Base-by-base conservation (phyloP, 176 grass and related monocot genomes). In the Triticum urartu region DNA sequence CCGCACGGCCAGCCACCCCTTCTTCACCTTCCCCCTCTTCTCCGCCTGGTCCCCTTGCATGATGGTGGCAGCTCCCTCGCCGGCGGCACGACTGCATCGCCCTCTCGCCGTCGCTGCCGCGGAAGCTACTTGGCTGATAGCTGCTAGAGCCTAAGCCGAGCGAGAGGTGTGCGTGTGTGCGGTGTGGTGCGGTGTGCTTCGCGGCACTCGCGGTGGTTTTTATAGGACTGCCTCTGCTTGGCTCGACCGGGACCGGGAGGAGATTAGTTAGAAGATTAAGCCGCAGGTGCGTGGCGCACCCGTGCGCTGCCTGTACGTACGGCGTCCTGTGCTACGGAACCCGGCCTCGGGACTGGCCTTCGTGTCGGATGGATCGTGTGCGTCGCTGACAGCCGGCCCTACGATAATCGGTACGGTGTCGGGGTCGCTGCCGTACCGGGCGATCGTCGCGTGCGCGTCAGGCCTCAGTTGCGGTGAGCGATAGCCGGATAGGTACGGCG, bases 1-100 rank as follows among this genome's bases (percentile, higher is more conserved):
- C 4, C 81, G 39, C 75, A 99, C 97, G 1, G 94, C 87, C 4
- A 99, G 68, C 68, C 87, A 99, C n/a, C 97, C 97, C 66, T 99
- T 99, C 94, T 99, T 99, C 76, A 99, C 93, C 86, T 99, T 96
- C 79, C 83, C 75, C 79, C 80, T 91, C 90, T 59, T 94, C 32
- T 93, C 92, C 78, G 48, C 48, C 4, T 17, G 48, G 48, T 94
- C 91, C 50, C 91, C 84, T 87, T 79, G 80, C 89, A 91, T 90
- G 66, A 5, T 13, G 40, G 2, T 6, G 48, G 48, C 48, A 52
- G 5, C 48, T 52, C 15, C 48, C 5, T 54, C 68, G 18, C 74
- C 72, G 43, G 15, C 47, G 89, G 84, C 64, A 56, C 82, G 45
- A 85, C 72, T 26, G 34, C 12, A 0, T 59, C 30, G 32, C 52